phyloP scores from a whole-genome alignment of 1,139 yeast genomes.

The Keqinozyma sinolaborantium region DNA sequence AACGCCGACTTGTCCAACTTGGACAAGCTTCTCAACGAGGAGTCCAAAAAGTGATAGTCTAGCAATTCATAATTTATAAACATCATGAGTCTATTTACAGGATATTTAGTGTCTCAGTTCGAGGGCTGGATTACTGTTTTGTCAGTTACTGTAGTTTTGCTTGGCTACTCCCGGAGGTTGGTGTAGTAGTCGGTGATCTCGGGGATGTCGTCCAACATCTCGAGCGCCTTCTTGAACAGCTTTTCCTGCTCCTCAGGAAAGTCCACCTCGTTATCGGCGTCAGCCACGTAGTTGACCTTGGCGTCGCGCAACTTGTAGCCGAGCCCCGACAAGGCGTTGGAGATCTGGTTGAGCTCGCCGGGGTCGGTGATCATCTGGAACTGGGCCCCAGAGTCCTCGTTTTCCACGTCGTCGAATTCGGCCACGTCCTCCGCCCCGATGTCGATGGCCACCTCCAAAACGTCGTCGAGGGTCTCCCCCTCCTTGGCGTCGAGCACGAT shows the following conservation, averaged over 20 bases:
- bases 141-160: too few relatives aligned
- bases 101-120: too few relatives aligned
- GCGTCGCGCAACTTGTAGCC: constrained; percentile 67
- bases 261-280: constrained; percentile 54
- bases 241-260: constrained; percentile 50
- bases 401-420: constrained; percentile 39
- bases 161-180: constrained; percentile 30
- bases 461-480: constrained; percentile 50
- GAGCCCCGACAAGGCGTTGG: constrained; percentile 49
- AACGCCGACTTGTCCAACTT: constrained; percentile 57
- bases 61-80: too few relatives aligned
- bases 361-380: constrained; percentile 55
- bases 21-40: constrained; percentile 57
- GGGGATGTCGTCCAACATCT: constrained; percentile 65
- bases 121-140: too few relatives aligned
- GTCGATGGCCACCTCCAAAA: constrained; percentile 73
- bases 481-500: constrained; percentile 47
- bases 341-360: constrained; percentile 56
- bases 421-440: constrained; percentile 83
- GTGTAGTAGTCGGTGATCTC: constrained; percentile 80
- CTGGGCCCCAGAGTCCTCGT: constrained; percentile 38
- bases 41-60: constrained; percentile 33
- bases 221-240: constrained; percentile 56
- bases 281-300: constrained; percentile 66
- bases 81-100: too few relatives aligned